Conservation (phyloP, 2,329 filamentous ascomycete genomes). For the Ophiosphaerella narmari region DNA sequence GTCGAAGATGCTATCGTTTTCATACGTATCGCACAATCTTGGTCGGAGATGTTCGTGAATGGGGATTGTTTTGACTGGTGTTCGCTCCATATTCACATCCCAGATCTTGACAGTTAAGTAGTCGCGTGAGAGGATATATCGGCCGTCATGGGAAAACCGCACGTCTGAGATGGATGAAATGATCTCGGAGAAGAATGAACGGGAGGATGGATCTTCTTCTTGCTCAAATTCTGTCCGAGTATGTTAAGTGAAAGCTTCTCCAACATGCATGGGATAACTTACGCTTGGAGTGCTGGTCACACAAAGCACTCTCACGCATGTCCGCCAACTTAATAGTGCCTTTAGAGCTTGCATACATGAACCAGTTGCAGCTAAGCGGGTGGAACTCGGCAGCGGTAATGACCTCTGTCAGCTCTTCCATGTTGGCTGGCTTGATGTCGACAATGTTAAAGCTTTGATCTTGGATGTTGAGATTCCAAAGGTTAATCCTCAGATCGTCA, state of each 20-base stretch:
- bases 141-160: conserved; percentile 92
- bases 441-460: conserved; percentile 99
- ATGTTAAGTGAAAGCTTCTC: background rate
- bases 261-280: conserved; percentile 46
- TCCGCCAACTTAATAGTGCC: conserved; percentile 98
- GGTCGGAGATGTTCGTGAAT: conserved; percentile 97
- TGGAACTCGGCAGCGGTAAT: conserved; percentile 99
- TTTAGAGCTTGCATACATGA: conserved; percentile 99
- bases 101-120: conserved; percentile 99
- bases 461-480: conserved; percentile 99
- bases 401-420: conserved; percentile 98
- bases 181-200: conserved; percentile 99
- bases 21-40: conserved; percentile 94
- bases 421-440: conserved; percentile 99
- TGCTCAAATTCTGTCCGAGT: conserved; percentile 83
- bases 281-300: conserved; percentile 96
- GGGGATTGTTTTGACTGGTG: conserved; percentile 96
- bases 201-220: conserved; percentile 94
- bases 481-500: conserved; percentile 94
- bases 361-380: conserved; percentile 97
- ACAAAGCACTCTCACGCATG: conserved; percentile 95
- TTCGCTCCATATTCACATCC: conserved; percentile 99
- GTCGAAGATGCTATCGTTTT: conserved; percentile 99
- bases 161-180: conserved; percentile 99
- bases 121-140: conserved; percentile 96